Evolutionary conservation across 2,329 filamentous ascomycete species (phyloP).

Genomic region (Fusarium protoensiforme): DNA sequence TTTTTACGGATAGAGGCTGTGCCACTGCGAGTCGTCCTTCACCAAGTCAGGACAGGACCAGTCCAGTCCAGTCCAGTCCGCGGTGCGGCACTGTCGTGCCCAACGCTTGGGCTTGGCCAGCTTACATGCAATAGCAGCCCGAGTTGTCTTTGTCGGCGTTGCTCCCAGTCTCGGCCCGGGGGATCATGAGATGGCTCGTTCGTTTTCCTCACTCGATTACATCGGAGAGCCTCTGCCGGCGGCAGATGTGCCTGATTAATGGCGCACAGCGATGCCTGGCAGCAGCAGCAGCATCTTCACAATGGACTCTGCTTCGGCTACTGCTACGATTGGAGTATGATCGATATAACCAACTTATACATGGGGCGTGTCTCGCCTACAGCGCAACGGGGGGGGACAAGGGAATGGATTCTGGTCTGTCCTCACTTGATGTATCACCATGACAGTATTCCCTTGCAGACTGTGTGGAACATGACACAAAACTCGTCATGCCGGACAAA

Average conservation of each 20-base stretch:
- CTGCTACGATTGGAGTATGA: neutral
- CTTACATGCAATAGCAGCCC: slow-evolving; percentile 9
- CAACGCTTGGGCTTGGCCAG: neutral
- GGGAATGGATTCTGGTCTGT: neutral
- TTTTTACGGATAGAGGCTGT: neutral
- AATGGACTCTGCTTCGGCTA: neutral
- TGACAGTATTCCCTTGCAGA: neutral
- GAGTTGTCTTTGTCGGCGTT: slow-evolving; percentile 12
- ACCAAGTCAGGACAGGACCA: neutral
- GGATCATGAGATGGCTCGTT: neutral
- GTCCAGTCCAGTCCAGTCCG: neutral
- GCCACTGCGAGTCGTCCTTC: neutral
- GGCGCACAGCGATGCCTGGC: neutral
- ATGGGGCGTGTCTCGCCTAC: neutral
- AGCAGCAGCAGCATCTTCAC: neutral
- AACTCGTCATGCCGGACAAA: neutral
- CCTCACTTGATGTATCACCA: neutral
- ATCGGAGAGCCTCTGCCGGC: neutral
- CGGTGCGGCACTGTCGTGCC: neutral
- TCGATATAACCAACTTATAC: neutral
- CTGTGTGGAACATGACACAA: neutral
- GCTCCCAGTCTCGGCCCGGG: neutral
- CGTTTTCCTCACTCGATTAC: neutral
- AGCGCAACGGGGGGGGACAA: neutral
- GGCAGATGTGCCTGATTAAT: neutral